Percentiles rank a stretch among this genome's conserved stretches.
Evolutionary conservation across 2,329 filamentous ascomycete species (phyloP).

Genomic region (Didymella glomerata): DNA sequence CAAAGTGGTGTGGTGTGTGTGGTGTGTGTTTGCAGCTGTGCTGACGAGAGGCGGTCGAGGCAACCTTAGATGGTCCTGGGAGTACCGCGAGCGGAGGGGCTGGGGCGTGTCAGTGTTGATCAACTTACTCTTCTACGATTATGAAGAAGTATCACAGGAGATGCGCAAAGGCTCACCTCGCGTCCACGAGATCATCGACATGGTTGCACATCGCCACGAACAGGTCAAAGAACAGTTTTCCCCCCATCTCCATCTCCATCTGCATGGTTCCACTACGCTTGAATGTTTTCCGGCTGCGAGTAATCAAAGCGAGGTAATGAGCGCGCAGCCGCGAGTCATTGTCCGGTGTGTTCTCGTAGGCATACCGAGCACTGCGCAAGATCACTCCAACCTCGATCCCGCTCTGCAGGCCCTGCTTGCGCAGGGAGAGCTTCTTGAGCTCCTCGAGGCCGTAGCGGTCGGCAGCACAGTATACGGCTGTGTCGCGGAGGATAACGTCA

Average conservation of each 20-base stretch:
- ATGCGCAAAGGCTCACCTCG: constrained; percentile 61
- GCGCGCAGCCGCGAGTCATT: constrained; percentile 91
- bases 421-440: constrained; percentile 87
- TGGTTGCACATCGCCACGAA: constrained; percentile 99
- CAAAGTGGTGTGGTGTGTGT: constrained; percentile 24
- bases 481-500: constrained; percentile 86
- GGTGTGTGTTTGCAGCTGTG: constrained; percentile 29
- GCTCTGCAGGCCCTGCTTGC: constrained; percentile 92
- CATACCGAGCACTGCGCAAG: constrained; percentile 90
- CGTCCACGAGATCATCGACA: constrained; percentile 92
- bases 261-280: constrained; percentile 99
- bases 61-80: constrained; percentile 40
- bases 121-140: constrained; percentile 17
- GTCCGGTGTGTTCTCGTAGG: constrained; percentile 94
- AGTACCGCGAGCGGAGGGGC: constrained; percentile 35
- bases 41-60: constrained; percentile 21
- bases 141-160: constrained; percentile 18
- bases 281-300: constrained; percentile 95
- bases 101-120: constrained; percentile 25
- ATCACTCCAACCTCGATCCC: constrained; percentile 93
- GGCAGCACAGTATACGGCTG: constrained; percentile 91
- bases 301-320: constrained; percentile 96
- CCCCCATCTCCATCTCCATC: constrained; percentile 95
- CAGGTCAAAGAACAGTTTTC: constrained; percentile 95
- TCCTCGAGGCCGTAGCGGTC: constrained; percentile 91